Evolutionary conservation across 345 rosid genomes (phyloP).

Genomic region (Rhodomyrtus tomentosa): DNA sequence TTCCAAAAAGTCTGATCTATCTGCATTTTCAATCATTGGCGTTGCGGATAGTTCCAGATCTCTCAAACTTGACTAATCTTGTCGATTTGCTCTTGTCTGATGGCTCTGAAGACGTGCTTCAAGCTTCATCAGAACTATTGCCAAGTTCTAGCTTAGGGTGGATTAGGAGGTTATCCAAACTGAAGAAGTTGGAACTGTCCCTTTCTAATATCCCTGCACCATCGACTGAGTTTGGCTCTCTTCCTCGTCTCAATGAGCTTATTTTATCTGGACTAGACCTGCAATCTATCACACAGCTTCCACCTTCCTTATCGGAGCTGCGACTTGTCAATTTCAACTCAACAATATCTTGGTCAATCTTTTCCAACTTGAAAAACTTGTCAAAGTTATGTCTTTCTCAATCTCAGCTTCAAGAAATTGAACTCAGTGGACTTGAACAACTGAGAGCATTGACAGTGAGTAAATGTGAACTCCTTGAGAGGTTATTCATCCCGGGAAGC

Average conservation of each 20-base stretch:
- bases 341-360: neutral
- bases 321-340: neutral
- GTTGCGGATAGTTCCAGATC: neutral
- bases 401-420: neutral
- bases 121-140: neutral
- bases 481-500: neutral
- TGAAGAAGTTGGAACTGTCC: neutral
- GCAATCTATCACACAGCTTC: neutral
- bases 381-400: neutral
- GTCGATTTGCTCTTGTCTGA: neutral
- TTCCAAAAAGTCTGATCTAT: neutral
- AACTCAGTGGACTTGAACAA: neutral
- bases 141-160: neutral
- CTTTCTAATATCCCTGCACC: neutral
- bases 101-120: neutral
- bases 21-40: neutral
- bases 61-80: neutral
- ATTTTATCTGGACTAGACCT: neutral
- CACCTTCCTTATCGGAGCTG: neutral
- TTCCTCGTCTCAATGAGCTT: neutral
- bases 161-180: neutral
- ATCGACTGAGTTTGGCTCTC: neutral
- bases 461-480: neutral
- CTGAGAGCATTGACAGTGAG: neutral
- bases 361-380: neutral